These are phyloP conservation scores for Stagonosporopsis tanaceti DNA, from an alignment of 2,329 filamentous ascomycete species.

Conservation along the genomic window DNA sequence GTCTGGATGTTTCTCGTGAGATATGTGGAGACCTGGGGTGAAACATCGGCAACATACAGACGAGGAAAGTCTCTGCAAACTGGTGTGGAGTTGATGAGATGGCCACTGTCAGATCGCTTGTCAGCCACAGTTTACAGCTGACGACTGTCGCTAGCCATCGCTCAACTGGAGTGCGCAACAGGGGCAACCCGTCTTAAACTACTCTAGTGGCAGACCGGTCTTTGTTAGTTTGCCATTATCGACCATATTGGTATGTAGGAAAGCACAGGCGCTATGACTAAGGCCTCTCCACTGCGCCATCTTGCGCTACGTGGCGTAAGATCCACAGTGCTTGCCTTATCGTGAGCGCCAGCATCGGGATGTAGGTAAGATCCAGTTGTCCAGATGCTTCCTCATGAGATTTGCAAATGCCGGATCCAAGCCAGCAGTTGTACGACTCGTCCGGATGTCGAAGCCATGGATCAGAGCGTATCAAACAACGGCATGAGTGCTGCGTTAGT, in stretches of 20 bases:
- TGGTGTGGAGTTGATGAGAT: slow-evolving; percentile 11
- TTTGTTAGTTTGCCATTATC: slow-evolving; percentile 18
- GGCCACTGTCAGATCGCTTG: slow-evolving; percentile 18
- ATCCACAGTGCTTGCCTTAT: slow-evolving; percentile 26
- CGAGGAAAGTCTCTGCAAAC: slow-evolving; percentile 16
- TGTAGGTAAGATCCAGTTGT: slow-evolving; percentile 9
- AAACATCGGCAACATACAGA: slow-evolving; percentile 20
- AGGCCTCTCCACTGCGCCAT: slow-evolving; percentile 18
- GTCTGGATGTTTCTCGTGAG: slow-evolving; percentile 1
- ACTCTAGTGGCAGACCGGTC: slow-evolving; percentile 15
- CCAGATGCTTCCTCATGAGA: slow-evolving; percentile 1
- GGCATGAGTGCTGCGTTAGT: slow-evolving; percentile 3
- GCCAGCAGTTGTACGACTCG: slow-evolving; percentile 11
- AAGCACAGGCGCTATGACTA: slow-evolving; percentile 21
- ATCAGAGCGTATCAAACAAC: background rate
- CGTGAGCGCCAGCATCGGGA: slow-evolving; percentile 17
- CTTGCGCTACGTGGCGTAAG: slow-evolving; percentile 20
- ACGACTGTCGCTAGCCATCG: background rate
- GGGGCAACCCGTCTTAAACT: slow-evolving; percentile 1
- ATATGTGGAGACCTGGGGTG: slow-evolving; percentile 11
- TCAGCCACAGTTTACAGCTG: slow-evolving; percentile 7
- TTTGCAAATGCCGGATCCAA: slow-evolving; percentile 4
- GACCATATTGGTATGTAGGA: slow-evolving; percentile 15
- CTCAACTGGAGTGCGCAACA: background rate
- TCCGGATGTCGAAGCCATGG: background rate